Conservation (phyloP, 2,329 filamentous ascomycete genomes). For the Stachybotrys echinatus region DNA sequence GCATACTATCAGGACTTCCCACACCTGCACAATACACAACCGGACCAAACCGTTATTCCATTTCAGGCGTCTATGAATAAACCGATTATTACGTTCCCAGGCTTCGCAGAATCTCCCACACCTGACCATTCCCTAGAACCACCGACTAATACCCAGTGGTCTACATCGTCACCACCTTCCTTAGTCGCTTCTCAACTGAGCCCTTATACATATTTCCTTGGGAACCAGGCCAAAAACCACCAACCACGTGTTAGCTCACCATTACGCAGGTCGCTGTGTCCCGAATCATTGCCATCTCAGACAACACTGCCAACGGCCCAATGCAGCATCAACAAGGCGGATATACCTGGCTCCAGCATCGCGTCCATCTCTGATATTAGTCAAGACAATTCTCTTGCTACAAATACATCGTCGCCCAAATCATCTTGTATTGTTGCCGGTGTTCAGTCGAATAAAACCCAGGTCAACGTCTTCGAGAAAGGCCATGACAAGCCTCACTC, state of each 20-base stretch:
- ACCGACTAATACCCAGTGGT: background rate
- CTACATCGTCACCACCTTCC: background rate
- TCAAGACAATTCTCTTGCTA: too few species aligned
- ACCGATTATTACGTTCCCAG: background rate
- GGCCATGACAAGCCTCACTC: background rate
- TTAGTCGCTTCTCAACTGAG: background rate
- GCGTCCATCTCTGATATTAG: too few species aligned
- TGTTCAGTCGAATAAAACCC: background rate
- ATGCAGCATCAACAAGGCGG: background rate
- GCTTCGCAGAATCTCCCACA: background rate
- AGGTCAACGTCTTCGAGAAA: background rate
- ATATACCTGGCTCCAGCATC: too few species aligned
- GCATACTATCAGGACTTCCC: too few species aligned
- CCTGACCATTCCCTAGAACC: background rate
- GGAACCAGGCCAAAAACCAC: background rate
- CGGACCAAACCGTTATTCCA: too few species aligned
- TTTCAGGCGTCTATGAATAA: background rate
- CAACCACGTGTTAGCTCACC: background rate
- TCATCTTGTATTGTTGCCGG: background rate
- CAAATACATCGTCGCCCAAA: too few species aligned
- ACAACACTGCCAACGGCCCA: background rate
- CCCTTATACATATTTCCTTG: background rate
- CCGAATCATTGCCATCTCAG: background rate
- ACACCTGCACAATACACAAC: too few species aligned
- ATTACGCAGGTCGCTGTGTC: constrained; percentile 8